Base-by-base conservation (phyloP, 208 protist genomes). In the Lotmaria passim region DNA sequence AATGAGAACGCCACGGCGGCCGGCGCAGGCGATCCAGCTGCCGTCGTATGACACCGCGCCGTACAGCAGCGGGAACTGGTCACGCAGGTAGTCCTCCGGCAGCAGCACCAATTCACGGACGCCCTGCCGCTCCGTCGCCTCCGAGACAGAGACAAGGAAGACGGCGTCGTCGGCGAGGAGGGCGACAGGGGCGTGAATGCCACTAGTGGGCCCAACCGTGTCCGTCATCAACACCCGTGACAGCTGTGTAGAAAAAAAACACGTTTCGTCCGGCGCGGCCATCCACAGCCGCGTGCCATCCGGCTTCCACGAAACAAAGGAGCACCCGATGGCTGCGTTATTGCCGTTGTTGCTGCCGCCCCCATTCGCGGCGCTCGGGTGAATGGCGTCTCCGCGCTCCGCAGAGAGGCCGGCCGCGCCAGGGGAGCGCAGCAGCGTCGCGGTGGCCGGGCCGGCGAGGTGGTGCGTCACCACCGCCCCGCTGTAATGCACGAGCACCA, bases 401-500 rank as follows among this genome's bases (percentile, higher is more conserved):
- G 31, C 1, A 17, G 12, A 23, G 19, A 53, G n/a, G 5, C 44
- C 47, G 15, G 34, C 24, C 14, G 47, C 50, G 1, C 36, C 59
- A 0, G 60, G 69, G 47, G 28, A 33, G 62, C 70, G 70, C 46
- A 69, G 62, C 10, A 76, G 62, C 8, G 46, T 52, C 19, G 62
- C 62, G 28, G 28, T 52, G 33, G 55, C 52, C 23, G 70, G 56
- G 30, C 62, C 55, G 23, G 62, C 34, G 26, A 76, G 70, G 55
- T 76, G 70, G 38, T 73, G 64, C 31, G 81, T 78, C 36, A 93
- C 48, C 47, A 88, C 88, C 12, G 76, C 76, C 11, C 90, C 83
- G 46, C 80, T 85, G 74, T 90, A 89, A 63, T 93, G 82, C 58
- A 95, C 30, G 15, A 93, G 73, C 33, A 77, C 61, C 38, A 91